These are phyloP conservation scores for Cairneyella variabilis DNA, from an alignment of 495 filamentous ascomycete species.

Conservation along the genomic window DNA sequence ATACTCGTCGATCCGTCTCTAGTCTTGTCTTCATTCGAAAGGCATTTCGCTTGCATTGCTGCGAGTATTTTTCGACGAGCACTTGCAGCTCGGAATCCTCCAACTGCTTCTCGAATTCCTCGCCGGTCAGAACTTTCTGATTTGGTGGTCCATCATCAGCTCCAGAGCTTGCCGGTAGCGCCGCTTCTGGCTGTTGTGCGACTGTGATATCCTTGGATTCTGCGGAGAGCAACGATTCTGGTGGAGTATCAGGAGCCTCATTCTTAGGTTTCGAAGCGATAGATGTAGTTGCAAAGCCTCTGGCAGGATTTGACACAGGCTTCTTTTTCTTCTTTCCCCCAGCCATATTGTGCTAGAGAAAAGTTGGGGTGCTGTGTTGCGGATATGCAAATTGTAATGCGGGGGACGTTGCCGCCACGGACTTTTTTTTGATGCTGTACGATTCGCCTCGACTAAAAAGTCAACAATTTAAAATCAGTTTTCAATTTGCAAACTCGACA, in stretches of 20 bases:
- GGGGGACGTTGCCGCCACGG: no score
- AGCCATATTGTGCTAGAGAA: constrained; percentile 49
- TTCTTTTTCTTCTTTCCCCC: constrained; percentile 90
- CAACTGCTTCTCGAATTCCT: constrained; percentile 79
- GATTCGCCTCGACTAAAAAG: no score
- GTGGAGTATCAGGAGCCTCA: constrained; percentile 49
- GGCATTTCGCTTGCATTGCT: constrained; percentile 64
- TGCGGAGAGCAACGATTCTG: constrained; percentile 15
- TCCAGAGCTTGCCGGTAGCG: constrained; percentile 20
- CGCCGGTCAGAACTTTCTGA: constrained; percentile 58
- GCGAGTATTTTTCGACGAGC: constrained; percentile 73
- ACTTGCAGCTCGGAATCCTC: constrained; percentile 79
- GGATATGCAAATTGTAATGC: no score
- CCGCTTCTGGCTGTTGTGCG: constrained; percentile 1
- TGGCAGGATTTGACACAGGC: constrained; percentile 72
- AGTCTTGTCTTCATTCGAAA: constrained; percentile 65
- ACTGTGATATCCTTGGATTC: background rate
- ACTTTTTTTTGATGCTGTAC: no score
- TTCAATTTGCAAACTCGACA: background rate
- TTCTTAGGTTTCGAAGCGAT: constrained; percentile 68
- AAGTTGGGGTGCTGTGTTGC: no score
- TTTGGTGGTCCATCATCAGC: constrained; percentile 33
- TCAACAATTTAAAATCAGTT: constrained; percentile 1
- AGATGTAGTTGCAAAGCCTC: constrained; percentile 91
- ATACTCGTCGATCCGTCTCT: constrained; percentile 72